These are phyloP conservation scores for Mycena vitilis DNA, from an alignment of 768 basidiomycete genomes.

Conservation along the genomic window DNA sequence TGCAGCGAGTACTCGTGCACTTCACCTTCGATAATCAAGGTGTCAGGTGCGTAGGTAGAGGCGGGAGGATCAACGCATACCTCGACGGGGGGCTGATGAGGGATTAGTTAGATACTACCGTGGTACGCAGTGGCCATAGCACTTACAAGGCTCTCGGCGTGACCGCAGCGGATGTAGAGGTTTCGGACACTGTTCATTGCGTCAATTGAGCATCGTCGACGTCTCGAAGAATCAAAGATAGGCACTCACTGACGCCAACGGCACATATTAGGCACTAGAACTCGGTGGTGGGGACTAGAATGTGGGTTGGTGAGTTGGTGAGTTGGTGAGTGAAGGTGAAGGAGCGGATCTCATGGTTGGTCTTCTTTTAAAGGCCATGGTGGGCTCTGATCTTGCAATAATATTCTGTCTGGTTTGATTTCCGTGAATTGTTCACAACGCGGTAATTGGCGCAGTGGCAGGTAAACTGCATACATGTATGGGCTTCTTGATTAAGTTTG, in stretches of 20 bases:
- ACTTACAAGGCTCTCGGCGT: constrained; percentile 57
- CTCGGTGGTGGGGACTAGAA: constrained; percentile 21
- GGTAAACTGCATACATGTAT: constrained; percentile 25
- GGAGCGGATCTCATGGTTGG: constrained; percentile 15
- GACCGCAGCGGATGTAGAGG: constrained; percentile 61
- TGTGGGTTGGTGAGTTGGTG: constrained; percentile 23
- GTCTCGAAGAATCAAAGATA: constrained; percentile 13
- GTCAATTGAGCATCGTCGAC: constrained; percentile 8
- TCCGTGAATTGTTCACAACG: constrained; percentile 1
- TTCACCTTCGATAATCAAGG: constrained; percentile 50
- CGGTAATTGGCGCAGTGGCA: constrained; percentile 11
- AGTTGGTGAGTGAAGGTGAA: constrained; percentile 22
- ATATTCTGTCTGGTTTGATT: constrained; percentile 8
- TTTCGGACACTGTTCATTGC: constrained; percentile 54
- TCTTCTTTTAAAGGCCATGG: constrained; percentile 35
- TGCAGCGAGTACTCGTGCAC: constrained; percentile 61
- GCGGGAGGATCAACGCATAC: constrained; percentile 1
- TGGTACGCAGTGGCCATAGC: not conserved
- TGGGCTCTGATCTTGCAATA: constrained; percentile 26
- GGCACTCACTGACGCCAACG: constrained; percentile 63
- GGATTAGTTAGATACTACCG: constrained; percentile 16
- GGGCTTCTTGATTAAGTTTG: constrained; percentile 24
- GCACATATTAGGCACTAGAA: constrained; percentile 55
- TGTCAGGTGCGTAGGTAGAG: not conserved
- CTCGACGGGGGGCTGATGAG: constrained; percentile 35